phyloP scores from a whole-genome alignment of 2,329 filamentous ascomycete genomes.

The Aspergillus jensenii region DNA sequence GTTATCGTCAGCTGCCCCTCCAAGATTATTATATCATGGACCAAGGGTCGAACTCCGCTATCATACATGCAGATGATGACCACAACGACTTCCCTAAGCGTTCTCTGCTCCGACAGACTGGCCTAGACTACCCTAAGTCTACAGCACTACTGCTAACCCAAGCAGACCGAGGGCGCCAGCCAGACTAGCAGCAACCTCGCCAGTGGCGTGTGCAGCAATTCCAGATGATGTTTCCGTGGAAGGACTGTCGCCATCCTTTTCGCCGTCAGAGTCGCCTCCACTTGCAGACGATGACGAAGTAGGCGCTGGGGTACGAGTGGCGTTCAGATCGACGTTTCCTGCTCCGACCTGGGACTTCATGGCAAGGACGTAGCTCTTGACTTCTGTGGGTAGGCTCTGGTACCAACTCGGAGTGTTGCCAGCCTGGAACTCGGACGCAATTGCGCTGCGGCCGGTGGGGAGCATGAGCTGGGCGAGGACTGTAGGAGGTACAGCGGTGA shows the following conservation, averaged over 20 bases:
- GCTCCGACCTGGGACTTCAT: conserved; percentile 30
- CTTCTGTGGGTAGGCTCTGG: conserved; percentile 26
- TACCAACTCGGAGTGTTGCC: conserved; percentile 36
- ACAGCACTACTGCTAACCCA: conserved; percentile 2
- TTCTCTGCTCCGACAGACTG: background rate
- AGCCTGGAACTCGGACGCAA: conserved; percentile 32
- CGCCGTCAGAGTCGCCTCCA: background rate
- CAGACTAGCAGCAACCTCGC: conserved; percentile 3
- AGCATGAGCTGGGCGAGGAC: conserved; percentile 32
- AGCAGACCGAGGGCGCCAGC: background rate
- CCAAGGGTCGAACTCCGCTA: background rate
- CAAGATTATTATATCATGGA: background rate
- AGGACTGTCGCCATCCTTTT: background rate
- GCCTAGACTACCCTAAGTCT: background rate
- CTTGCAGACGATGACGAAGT: background rate
- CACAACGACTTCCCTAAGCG: background rate
- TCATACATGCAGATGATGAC: background rate
- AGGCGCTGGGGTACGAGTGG: background rate
- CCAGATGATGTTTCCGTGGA: background rate
- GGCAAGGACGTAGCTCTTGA: conserved; percentile 33
- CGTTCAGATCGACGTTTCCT: conserved; percentile 3
- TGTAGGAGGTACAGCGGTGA: conserved; percentile 31
- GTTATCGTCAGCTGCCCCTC: background rate
- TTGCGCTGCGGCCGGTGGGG: conserved; percentile 27
- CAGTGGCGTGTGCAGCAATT: conserved; percentile 1